Conservation (phyloP, 2,329 filamentous ascomycete species). For the Penicillium verrucosum region DNA sequence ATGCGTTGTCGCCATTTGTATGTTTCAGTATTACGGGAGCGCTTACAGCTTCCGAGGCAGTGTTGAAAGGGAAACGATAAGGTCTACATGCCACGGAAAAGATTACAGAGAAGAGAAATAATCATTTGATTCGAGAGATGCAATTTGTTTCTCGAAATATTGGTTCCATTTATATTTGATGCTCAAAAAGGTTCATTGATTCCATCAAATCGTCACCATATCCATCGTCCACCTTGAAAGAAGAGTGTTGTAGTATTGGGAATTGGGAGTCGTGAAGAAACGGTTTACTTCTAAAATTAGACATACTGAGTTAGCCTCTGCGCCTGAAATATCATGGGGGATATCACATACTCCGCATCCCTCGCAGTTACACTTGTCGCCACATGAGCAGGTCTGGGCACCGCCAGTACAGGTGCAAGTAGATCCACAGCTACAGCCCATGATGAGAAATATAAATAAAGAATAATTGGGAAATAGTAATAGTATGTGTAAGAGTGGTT, state of each 20-base stretch:
- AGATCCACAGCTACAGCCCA: constrained; percentile 37
- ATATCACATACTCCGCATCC: constrained; percentile 39
- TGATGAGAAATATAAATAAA: constrained; percentile 13
- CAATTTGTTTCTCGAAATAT: neutral
- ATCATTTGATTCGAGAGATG: neutral
- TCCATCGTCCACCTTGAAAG: neutral
- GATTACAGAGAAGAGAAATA: accelerated
- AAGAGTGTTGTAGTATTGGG: neutral
- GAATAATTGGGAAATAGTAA: neutral
- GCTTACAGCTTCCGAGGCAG: constrained; percentile 29
- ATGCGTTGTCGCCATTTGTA: constrained; percentile 31
- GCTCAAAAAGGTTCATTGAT: neutral
- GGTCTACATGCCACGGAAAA: neutral
- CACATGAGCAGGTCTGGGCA: constrained; percentile 33
- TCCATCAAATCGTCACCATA: neutral
- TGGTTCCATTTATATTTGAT: neutral
- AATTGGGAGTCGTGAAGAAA: neutral
- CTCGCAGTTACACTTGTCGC: constrained; percentile 35
- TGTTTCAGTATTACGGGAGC: constrained; percentile 32
- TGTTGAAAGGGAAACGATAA: constrained; percentile 10
- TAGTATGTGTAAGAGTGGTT: too few relatives aligned
- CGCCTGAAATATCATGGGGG: neutral
- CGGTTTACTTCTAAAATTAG: constrained; percentile 24
- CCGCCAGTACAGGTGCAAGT: constrained; percentile 36
- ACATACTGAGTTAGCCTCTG: constrained; percentile 8